phyloP scores from a whole-genome alignment of 2,329 filamentous ascomycete species.

The Penicillium griseofulvum region DNA sequence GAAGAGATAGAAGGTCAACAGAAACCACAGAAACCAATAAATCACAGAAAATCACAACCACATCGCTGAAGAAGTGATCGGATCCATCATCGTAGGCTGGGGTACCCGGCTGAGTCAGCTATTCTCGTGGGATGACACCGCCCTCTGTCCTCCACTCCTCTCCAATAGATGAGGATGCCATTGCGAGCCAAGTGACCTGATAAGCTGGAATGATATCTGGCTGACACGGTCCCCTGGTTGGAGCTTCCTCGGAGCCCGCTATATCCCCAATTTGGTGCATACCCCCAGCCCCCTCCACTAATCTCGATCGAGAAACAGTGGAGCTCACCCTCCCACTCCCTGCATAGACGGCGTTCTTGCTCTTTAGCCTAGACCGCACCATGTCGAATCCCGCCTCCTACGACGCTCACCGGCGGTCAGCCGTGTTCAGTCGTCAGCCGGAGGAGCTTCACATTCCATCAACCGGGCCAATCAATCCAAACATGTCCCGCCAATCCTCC shows the following conservation, averaged over 20 bases:
- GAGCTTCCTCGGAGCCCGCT: constrained; percentile 43
- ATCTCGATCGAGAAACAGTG: constrained; percentile 11
- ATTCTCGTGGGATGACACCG: constrained; percentile 1
- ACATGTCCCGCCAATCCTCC: constrained; percentile 41
- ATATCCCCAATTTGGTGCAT: constrained; percentile 15
- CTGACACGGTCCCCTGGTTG: constrained; percentile 40
- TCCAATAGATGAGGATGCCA: constrained; percentile 18
- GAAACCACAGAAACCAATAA: background rate
- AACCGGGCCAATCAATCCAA: constrained; percentile 39
- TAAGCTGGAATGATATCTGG: constrained; percentile 11
- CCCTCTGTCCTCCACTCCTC: constrained; percentile 5
- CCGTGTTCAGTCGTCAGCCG: constrained; percentile 48
- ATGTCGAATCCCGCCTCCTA: constrained; percentile 50
- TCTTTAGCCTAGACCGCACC: constrained; percentile 15
- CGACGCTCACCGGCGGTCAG: constrained; percentile 51
- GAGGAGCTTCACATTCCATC: constrained; percentile 58
- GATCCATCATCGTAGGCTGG: constrained; percentile 2
- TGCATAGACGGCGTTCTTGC: constrained; percentile 11
- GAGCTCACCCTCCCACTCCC: constrained; percentile 17
- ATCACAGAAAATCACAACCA: background rate
- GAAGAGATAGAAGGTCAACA: background rate
- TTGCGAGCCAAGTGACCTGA: constrained; percentile 41
- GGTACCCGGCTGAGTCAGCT: constrained; percentile 8
- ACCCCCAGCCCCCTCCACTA: constrained; percentile 3
- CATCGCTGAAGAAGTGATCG: background rate